Evolutionary conservation across 2,329 filamentous ascomycete genomes (phyloP).

Genomic region (Aspergillus sclerotialis): DNA sequence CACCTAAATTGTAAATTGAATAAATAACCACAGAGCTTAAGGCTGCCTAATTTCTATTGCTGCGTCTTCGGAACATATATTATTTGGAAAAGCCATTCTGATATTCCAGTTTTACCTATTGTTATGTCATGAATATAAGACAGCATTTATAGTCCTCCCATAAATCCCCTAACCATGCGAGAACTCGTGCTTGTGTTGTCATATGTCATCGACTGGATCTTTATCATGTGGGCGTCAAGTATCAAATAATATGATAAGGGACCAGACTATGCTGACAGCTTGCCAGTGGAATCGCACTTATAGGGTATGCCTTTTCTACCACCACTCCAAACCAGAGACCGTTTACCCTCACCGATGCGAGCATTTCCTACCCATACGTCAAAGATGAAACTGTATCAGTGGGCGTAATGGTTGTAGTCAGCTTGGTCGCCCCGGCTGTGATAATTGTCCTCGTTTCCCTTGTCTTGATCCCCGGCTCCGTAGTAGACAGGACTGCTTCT

Average conservation of each 20-base stretch:
- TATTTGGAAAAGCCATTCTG: too few species aligned
- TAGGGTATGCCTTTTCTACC: constrained; percentile 54
- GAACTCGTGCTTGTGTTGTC: constrained; percentile 56
- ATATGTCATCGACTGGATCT: constrained; percentile 68
- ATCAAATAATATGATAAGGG: neutral
- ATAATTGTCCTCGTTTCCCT: constrained; percentile 64
- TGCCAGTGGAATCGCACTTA: constrained; percentile 47
- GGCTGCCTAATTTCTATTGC: too few species aligned
- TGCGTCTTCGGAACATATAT: too few species aligned
- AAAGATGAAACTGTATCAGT: constrained; percentile 65
- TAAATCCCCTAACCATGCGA: too few species aligned
- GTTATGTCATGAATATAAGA: too few species aligned
- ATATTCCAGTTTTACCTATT: too few species aligned
- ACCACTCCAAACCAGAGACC: constrained; percentile 60
- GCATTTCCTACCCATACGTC: constrained; percentile 71
- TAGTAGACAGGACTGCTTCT: constrained; percentile 57
- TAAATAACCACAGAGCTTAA: too few species aligned
- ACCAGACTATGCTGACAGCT: constrained; percentile 4
- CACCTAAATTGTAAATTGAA: too few species aligned
- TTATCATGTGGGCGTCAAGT: constrained; percentile 45
- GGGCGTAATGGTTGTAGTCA: constrained; percentile 57
- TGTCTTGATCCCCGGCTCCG: constrained; percentile 63
- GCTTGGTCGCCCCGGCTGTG: constrained; percentile 56
- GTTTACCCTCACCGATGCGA: constrained; percentile 65
- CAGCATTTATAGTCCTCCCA: too few species aligned